Evolutionary conservation across 1,284 basidiomycete species (phyloP).

Genomic region (Vanrija pseudolonga): DNA sequence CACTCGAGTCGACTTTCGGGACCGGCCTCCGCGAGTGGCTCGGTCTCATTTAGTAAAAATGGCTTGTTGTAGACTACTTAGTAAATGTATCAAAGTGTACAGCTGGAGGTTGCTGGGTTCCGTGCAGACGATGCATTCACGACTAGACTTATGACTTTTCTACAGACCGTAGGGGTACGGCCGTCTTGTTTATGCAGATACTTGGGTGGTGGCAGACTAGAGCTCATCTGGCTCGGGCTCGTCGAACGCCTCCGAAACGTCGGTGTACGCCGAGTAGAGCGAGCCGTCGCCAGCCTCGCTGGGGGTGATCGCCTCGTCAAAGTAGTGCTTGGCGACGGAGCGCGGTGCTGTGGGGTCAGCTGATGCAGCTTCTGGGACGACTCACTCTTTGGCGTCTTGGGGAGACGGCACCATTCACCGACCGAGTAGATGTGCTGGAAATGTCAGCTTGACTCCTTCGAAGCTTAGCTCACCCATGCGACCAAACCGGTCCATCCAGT

Average conservation of each 20-base stretch:
- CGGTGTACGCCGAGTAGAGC: constrained; percentile 40
- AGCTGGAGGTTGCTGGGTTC: too few relatives aligned
- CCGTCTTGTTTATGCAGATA: too few relatives aligned
- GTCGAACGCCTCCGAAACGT: constrained; percentile 28
- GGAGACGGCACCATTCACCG: constrained; percentile 74
- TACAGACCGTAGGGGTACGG: too few relatives aligned
- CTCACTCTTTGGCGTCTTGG: constrained; percentile 73
- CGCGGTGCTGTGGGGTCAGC: constrained; percentile 64
- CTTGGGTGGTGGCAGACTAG: constrained; percentile 8
- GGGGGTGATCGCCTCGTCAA: constrained; percentile 61
- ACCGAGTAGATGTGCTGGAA: constrained; percentile 63
- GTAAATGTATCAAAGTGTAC: too few relatives aligned
- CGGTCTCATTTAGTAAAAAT: too few relatives aligned
- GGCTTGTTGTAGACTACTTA: too few relatives aligned
- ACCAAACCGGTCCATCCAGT: constrained; percentile 95
- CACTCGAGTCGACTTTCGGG: constrained; percentile 8
- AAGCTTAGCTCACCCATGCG: constrained; percentile 63
- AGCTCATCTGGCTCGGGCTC: constrained; percentile 41
- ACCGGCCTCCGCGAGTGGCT: too few relatives aligned
- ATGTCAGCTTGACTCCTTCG: too few relatives aligned
- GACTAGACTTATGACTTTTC: too few relatives aligned
- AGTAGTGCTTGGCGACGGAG: constrained; percentile 85
- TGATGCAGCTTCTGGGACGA: constrained; percentile 52
- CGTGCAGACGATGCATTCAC: too few relatives aligned
- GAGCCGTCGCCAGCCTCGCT: constrained; percentile 34